These are phyloP conservation scores for Fusarium dimerum DNA, from an alignment of 2,329 filamentous ascomycete species.

Conservation along the genomic window DNA sequence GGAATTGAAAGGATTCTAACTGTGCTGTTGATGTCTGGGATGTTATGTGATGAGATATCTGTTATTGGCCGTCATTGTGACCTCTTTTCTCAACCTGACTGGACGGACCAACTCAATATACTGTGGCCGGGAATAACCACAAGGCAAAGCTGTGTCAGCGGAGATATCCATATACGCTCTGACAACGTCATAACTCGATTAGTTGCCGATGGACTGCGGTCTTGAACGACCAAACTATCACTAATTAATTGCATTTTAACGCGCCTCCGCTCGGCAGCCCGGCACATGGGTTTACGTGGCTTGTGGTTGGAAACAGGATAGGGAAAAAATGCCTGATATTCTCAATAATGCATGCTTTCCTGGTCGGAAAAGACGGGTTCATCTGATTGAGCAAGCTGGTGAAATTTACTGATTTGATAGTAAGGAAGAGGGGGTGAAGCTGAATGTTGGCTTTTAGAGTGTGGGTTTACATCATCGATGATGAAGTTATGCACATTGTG, in stretches of 20 bases:
- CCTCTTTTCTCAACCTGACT: no score
- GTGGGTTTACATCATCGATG: slow-evolving; percentile 27
- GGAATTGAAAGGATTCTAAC: neutral
- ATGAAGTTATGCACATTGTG: slow-evolving; percentile 11
- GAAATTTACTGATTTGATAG: neutral
- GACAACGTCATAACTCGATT: neutral
- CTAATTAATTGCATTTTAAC: neutral
- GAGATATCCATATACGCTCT: no score
- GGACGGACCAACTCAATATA: no score
- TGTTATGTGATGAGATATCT: no score
- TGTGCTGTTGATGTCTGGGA: neutral
- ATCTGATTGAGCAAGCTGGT: slow-evolving; percentile 4
- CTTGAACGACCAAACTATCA: neutral
- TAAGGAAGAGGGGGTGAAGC: slow-evolving; percentile 6
- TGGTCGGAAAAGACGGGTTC: slow-evolving; percentile 4
- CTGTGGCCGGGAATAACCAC: neutral
- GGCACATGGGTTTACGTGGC: neutral
- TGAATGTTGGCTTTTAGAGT: neutral
- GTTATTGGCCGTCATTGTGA: no score
- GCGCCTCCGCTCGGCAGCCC: neutral
- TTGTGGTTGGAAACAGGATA: neutral
- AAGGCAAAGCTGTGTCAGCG: neutral
- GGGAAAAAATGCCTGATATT: neutral
- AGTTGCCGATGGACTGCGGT: neutral
- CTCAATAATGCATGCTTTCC: neutral